Evolutionary conservation across 2,329 filamentous ascomycete species (phyloP).

Genomic region (Calonectria hongkongensis): DNA sequence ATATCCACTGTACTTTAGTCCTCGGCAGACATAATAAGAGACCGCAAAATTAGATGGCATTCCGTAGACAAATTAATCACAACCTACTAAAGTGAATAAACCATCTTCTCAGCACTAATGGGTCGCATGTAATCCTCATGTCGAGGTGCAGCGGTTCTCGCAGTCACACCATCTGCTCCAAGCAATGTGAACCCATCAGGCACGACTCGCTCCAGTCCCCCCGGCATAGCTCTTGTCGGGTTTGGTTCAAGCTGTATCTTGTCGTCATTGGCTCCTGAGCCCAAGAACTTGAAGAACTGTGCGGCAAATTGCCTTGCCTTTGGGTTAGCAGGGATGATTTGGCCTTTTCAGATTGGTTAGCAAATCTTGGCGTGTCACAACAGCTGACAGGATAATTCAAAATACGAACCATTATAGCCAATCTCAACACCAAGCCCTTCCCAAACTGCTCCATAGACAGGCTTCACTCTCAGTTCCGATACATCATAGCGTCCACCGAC

Average conservation of each 20-base stretch:
- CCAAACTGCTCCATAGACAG: conserved; percentile 65
- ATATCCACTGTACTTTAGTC: too few species aligned
- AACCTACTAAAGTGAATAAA: conserved; percentile 48
- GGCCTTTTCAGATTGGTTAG: not conserved
- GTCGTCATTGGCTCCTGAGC: conserved; percentile 16
- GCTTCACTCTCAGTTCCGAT: conserved; percentile 53
- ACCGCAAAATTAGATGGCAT: too few species aligned
- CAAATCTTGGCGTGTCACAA: not conserved
- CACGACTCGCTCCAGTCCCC: conserved; percentile 53
- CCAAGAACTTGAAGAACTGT: conserved; percentile 61
- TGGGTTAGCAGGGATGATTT: conserved; percentile 42
- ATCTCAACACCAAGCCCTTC: conserved; percentile 64
- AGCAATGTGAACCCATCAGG: conserved; percentile 56
- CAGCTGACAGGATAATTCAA: conserved; percentile 36
- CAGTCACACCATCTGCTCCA: conserved; percentile 49
- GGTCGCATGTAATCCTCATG: conserved; percentile 60
- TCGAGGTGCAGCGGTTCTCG: conserved; percentile 44
- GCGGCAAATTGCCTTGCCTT: conserved; percentile 57
- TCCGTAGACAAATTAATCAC: not conserved
- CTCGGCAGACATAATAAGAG: too few species aligned
- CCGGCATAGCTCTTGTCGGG: conserved; percentile 58
- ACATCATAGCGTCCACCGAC: conserved; percentile 52
- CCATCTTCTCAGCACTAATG: conserved; percentile 64
- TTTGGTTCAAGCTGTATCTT: conserved; percentile 53
- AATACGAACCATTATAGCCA: conserved; percentile 58